A percentile compares a stretch with the other conserved stretches of the same genome.
Evolutionary conservation across 108 stramenopile species (phyloP).

Genomic region (Skeletonema tropicum): DNA sequence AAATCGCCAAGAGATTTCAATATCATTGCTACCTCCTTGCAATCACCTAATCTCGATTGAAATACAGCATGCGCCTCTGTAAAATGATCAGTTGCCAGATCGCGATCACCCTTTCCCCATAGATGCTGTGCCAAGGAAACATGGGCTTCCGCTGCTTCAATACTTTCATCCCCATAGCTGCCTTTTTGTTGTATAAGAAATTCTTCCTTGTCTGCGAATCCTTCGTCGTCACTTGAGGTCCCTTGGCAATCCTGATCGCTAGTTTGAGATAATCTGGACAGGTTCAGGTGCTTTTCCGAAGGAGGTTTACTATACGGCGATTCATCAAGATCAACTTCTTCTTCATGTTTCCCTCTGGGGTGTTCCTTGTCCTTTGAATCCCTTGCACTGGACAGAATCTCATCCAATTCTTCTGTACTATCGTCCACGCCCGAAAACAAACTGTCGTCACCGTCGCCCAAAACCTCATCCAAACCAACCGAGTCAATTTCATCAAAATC

Average conservation of each 20-base stretch:
- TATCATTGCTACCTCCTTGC: conserved; percentile 26
- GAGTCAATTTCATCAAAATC: background rate
- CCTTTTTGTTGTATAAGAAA: background rate
- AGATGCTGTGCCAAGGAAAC: conserved; percentile 21
- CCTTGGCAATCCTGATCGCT: background rate
- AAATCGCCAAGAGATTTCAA: conserved; percentile 39
- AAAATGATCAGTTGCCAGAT: conserved; percentile 31
- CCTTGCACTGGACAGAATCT: conserved; percentile 7
- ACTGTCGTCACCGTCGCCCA: conserved; percentile 19
- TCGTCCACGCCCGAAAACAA: conserved; percentile 37
- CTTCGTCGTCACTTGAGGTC: background rate
- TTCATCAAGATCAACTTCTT: background rate
- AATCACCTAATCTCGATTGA: conserved; percentile 19
- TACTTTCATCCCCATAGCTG: conserved; percentile 16
- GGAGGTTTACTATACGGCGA: background rate
- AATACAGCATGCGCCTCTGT: conserved; percentile 36
- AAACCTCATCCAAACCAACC: background rate
- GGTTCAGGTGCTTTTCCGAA: no score
- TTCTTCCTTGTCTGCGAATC: conserved; percentile 16
- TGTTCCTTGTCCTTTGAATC: background rate
- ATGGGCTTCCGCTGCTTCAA: conserved; percentile 28
- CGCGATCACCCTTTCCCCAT: conserved; percentile 35
- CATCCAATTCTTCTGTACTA: conserved; percentile 35
- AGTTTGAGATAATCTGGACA: background rate
- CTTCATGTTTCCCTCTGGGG: background rate